Evolutionary conservation across 345 rosid species (phyloP).

Genomic region (Acer negundo): DNA sequence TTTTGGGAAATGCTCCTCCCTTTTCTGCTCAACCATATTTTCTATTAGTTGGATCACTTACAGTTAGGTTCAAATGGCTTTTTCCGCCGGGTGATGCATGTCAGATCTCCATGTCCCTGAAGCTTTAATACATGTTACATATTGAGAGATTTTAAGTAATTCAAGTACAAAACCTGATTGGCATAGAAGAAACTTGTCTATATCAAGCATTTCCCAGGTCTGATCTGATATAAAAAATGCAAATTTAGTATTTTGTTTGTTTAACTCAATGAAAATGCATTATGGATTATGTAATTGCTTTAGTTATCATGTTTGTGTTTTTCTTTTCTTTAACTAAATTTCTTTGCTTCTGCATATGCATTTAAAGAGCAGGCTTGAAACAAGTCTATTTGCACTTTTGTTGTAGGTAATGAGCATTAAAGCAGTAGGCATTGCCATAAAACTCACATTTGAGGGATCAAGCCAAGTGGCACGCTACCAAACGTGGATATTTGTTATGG

Average conservation of each 20-base stretch:
- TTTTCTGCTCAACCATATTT: too few relatives aligned
- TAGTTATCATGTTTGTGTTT: not conserved
- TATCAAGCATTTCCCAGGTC: slow-evolving; percentile 1
- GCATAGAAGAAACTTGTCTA: not conserved
- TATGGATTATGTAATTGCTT: not conserved
- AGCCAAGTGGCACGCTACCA: slow-evolving; percentile 44
- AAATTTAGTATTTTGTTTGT: not conserved
- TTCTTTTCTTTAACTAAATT: not conserved
- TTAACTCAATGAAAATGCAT: not conserved
- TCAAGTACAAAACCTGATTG: not conserved
- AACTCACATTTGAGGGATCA: slow-evolving; percentile 78
- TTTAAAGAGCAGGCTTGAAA: not conserved
- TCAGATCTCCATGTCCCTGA: not conserved
- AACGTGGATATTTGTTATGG: slow-evolving; percentile 79
- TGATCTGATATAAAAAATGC: not conserved
- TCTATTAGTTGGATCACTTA: slow-evolving; percentile 35
- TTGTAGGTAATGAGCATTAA: slow-evolving; percentile 82
- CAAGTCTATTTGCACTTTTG: not conserved
- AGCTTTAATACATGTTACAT: not conserved
- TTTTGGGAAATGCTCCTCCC: not conserved
- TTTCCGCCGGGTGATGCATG: not conserved
- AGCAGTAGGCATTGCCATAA: slow-evolving; percentile 82
- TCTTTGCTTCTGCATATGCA: slow-evolving; percentile 8
- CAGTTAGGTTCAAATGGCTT: slow-evolving; percentile 36
- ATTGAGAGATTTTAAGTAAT: not conserved